Evolutionary conservation across 2,329 filamentous ascomycete genomes (phyloP), one percentile per base, ranked within the genome.

Genomic region (Exophiala lecanii-corni): DNA sequence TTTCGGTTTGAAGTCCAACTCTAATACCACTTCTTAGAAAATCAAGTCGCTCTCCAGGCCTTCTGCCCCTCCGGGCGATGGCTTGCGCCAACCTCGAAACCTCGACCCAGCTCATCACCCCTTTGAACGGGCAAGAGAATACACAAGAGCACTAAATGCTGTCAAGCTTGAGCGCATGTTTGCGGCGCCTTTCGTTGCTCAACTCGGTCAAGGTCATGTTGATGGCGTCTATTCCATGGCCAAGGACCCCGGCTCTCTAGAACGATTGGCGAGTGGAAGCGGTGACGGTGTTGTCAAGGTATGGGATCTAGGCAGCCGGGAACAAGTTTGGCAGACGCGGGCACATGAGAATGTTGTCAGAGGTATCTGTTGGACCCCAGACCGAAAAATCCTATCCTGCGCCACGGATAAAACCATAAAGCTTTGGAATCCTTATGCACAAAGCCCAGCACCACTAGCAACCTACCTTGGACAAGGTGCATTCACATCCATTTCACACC

Each of bases 341-440:
- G 91, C 89, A 17, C 94, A 98, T 62, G 86, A 95, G 57, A 94
- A 94, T 56, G 83, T 96, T 33, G 87, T 97, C 55, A 95, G 94
- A 71, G 86, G 85, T 10, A 74, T 96, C 61, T 84, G 82, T 56
- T 98, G 91, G 85, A 95, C 89, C 2, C 76, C 79, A 33, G 87
- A 94, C 56, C 78, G 82, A 59, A 91, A 89, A 61, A 72, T 97
- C 10, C 70, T 97, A 35, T 91, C 87, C 2, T 96, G 89, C 61
- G 89, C 86, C 4, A 82, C 81, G 47, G 92, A 98, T 66, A 80
- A 81, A 55, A 84, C 86, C 3, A 78, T 97, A 59, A 95, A 97
- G 65, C 72, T 98, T 21, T 96, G 86, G 68, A 89, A 96, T 57
- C 89, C 91, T 1, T 94, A 94, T 63, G 81, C 84, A 62, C 74